These are phyloP conservation scores for Passiflora organensis DNA, from an alignment of 345 rosid genomes.

Conservation along the genomic window DNA sequence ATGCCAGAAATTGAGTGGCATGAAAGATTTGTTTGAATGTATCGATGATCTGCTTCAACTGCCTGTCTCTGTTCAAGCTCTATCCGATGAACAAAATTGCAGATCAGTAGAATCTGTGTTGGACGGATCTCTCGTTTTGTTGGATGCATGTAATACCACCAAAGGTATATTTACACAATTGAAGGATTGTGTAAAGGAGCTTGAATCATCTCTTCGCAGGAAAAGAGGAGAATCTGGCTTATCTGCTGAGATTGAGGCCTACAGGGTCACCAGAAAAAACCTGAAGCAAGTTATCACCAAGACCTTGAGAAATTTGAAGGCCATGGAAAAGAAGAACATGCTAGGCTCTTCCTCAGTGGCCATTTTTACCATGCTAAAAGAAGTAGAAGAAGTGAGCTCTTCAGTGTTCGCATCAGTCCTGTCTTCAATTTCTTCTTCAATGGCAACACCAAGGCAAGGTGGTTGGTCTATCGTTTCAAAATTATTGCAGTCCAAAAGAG, in stretches of 20 bases:
- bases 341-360: neutral
- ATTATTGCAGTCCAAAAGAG: conserved; percentile 5
- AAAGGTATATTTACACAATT: neutral
- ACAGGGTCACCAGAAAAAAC: conserved; percentile 1
- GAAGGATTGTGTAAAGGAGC: neutral
- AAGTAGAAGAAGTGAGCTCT: conserved; percentile 11
- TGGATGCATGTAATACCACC: neutral
- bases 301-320: neutral
- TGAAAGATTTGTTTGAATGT: neutral
- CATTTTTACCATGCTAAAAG: conserved; percentile 2
- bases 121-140: conserved; percentile 2
- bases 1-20: conserved; percentile 1
- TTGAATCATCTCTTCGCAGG: neutral
- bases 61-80: neutral
- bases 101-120: neutral
- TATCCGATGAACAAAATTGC: too few relatives aligned
- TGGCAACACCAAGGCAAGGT: conserved; percentile 2
- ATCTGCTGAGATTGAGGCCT: neutral
- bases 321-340: neutral
- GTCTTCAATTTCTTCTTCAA: conserved; percentile 2
- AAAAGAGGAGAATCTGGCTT: neutral
- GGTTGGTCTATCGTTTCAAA: conserved; percentile 16
- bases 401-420: conserved; percentile 10
- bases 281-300: neutral
- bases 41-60: conserved; percentile 4